Evolutionary conservation across 495 filamentous ascomycete genomes (phyloP).

Genomic region (Hypoxylon trugodes): DNA sequence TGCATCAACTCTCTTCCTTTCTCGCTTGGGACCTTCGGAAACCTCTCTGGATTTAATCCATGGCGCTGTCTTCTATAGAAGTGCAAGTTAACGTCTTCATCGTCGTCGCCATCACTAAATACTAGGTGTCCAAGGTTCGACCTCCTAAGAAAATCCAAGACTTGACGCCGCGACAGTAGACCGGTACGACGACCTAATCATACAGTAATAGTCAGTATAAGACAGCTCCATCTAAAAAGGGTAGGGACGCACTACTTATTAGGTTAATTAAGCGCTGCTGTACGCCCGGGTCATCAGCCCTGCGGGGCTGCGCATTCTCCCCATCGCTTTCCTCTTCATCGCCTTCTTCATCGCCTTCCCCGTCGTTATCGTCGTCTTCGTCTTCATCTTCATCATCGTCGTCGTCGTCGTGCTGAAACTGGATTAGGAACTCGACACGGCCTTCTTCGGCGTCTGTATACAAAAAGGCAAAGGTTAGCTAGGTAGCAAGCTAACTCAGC

Average conservation of each 20-base stretch:
- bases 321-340: constrained; percentile 25
- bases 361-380: too few relatives aligned
- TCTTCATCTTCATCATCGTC: too few relatives aligned
- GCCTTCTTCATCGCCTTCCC: constrained; percentile 45
- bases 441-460: constrained; percentile 41
- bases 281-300: constrained; percentile 31
- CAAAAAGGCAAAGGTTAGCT: too few relatives aligned
- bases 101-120: constrained; percentile 51
- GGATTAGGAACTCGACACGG: constrained; percentile 43
- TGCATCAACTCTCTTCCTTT: constrained; percentile 79
- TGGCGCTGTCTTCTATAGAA: constrained; percentile 42
- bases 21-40: constrained; percentile 81
- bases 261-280: constrained; percentile 44
- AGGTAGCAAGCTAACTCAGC: constrained; percentile 17
- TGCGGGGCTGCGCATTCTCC: constrained; percentile 19
- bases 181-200: constrained; percentile 42
- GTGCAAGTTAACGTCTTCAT: constrained; percentile 46
- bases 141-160: constrained; percentile 59
- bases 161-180: constrained; percentile 52
- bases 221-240: neutral
- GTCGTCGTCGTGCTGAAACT: constrained; percentile 46
- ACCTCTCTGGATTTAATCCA: constrained; percentile 54
- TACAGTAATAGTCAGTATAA: constrained; percentile 13
- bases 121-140: constrained; percentile 49
- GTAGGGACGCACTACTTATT: constrained; percentile 38